Evolutionary conservation across 164 flowering plant genomes (phyloP), one percentile per base, ranked within the genome.

Genomic region (Kingdonia uniflora): DNA sequence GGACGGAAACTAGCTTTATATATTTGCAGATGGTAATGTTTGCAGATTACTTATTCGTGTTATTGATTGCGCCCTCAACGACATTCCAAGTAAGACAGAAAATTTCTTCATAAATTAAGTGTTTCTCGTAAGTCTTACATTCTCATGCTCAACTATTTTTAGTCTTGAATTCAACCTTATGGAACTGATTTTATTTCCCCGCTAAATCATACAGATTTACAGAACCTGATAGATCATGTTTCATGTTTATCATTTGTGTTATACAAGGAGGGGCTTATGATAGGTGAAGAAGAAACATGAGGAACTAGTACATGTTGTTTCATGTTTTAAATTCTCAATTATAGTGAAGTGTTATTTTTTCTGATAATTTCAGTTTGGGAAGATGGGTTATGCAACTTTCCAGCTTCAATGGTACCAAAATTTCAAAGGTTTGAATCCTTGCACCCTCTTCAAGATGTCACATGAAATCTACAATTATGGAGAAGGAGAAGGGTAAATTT

Each of bases 401-500:
- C 76, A 11, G 87, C 96, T 5, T 84, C 90, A 41, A 53, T 80
- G 21, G 19, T 76, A 77, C 56, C 86, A 71, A 25, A 81, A 64
- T 21, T 76, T 69, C 16, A 82, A 80, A 68, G 96, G 96, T 1
- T 78, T 87, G 13, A 87, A 87, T 65, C 96, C 92, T 26, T 87
- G 82, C 72, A 76, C 85, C 16, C 84, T 87, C 76, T 87, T 87
- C 82, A 87, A 87, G 73, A 87, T 87, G 96, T 87, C 96, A 14
- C 96, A 84, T 76, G 96, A 87, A 81, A 82, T 87, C 75, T 87
- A 87, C 73, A 82, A 80, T 71, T 87, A 80, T 66, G 96, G 94
- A 44, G 94, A n/a, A n/a, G n/a, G n/a, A n/a, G n/a, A 84, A 81
- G 94, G 96, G 96, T 84, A 66, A 37, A 54, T 56, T 43, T 19